Conservation (phyloP, 1,284 basidiomycete species). For the Trichosporon coremiiforme region DNA sequence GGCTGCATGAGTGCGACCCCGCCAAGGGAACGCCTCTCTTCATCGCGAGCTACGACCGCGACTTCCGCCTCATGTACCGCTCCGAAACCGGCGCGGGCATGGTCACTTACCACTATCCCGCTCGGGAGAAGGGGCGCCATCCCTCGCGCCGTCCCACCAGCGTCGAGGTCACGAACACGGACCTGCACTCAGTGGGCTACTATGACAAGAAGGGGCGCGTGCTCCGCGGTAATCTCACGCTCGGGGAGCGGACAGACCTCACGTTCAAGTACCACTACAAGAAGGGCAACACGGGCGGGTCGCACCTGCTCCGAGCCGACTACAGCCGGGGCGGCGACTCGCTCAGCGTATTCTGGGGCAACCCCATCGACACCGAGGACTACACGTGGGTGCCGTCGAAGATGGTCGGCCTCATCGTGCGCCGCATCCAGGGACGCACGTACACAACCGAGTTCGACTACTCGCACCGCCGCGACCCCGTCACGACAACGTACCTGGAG, state of each 20-base stretch:
- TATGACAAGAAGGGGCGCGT: slow-evolving; percentile 23
- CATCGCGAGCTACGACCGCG: slow-evolving; percentile 16
- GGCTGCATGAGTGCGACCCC: slow-evolving; percentile 6
- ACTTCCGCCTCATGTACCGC: slow-evolving; percentile 19
- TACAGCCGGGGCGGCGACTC: slow-evolving; percentile 4
- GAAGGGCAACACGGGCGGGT: slow-evolving; percentile 14
- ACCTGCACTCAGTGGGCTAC: not conserved
- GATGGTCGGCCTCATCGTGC: slow-evolving; percentile 22
- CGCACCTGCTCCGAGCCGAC: slow-evolving; percentile 24
- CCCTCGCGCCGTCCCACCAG: slow-evolving; percentile 22
- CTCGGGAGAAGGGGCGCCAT: not conserved
- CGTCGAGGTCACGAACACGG: slow-evolving; percentile 6
- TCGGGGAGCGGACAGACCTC: slow-evolving; percentile 15
- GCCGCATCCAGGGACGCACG: slow-evolving; percentile 16
- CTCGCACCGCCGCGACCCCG: slow-evolving; percentile 23
- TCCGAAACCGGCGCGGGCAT: not conserved
- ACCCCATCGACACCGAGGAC: slow-evolving; percentile 20
- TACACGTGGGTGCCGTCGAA: slow-evolving; percentile 26
- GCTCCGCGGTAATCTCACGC: slow-evolving; percentile 16
- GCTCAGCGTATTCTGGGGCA: slow-evolving; percentile 26
- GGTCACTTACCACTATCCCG: slow-evolving; percentile 20
- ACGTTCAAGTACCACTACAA: slow-evolving; percentile 26
- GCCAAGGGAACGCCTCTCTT: slow-evolving; percentile 13
- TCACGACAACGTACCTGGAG: slow-evolving; percentile 21
- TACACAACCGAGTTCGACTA: slow-evolving; percentile 25